phyloP scores from a whole-genome alignment of 306 rosid genomes.

The Casuarina equisetifolia region DNA sequence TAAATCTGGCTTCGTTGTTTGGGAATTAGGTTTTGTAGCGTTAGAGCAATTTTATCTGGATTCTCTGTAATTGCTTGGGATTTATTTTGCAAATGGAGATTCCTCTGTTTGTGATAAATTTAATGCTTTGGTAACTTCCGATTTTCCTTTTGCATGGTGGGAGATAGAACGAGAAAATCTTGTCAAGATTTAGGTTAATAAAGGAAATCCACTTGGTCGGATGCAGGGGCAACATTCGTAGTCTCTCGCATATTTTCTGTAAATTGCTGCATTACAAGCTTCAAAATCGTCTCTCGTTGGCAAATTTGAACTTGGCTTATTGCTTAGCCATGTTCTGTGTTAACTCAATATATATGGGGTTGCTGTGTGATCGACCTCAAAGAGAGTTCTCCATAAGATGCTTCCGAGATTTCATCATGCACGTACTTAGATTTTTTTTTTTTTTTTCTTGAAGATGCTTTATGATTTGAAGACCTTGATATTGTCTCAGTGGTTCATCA shows the following conservation, averaged over 20 bases:
- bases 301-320: neutral
- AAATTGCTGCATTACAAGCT: neutral
- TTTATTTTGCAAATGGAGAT: neutral
- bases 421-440: neutral
- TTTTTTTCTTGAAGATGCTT: neutral
- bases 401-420: neutral
- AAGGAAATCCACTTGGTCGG: neutral
- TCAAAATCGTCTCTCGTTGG: neutral
- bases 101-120: neutral
- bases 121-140: neutral
- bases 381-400: neutral
- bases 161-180: neutral
- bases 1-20: neutral
- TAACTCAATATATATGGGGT: neutral
- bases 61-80: neutral
- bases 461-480: neutral
- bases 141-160: neutral
- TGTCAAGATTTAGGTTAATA: neutral
- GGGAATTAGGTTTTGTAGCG: neutral
- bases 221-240: neutral
- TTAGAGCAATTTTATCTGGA: neutral
- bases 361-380: neutral
- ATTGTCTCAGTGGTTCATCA: neutral
- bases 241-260: neutral
- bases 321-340: neutral